A percentile compares a stretch with the other conserved stretches of the same genome.
Conservation (phyloP, 2,329 filamentous ascomycete genomes). For the Colletotrichum filicis region DNA sequence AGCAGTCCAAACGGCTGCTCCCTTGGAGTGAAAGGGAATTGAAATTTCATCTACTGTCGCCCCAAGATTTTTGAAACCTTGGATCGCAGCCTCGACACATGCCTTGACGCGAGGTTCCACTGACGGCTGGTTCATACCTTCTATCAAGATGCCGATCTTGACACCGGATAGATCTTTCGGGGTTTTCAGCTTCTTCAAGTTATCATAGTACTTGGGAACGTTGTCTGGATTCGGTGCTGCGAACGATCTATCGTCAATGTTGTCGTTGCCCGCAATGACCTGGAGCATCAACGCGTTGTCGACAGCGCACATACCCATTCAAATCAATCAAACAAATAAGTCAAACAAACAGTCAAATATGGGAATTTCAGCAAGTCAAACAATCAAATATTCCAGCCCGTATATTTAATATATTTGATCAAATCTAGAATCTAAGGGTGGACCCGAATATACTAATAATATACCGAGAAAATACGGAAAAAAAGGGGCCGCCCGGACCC, state of each 20-base stretch:
- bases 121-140: slow-evolving; percentile 4
- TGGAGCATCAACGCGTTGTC: slow-evolving; percentile 51
- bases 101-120: slow-evolving; percentile 38
- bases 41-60: slow-evolving; percentile 57
- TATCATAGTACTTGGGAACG: slow-evolving; percentile 47
- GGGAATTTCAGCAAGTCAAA: no score
- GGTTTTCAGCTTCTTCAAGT: slow-evolving; percentile 49
- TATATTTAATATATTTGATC: no score
- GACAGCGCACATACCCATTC: no score
- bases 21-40: slow-evolving; percentile 59
- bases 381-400: no score
- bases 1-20: slow-evolving; percentile 60
- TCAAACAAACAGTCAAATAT: no score
- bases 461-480: no score
- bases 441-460: no score
- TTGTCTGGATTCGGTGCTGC: slow-evolving; percentile 49
- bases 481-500: no score
- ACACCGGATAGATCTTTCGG: slow-evolving; percentile 52
- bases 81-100: slow-evolving; percentile 48
- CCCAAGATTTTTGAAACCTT: slow-evolving; percentile 51
- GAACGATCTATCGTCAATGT: slow-evolving; percentile 49
- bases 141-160: slow-evolving; percentile 46
- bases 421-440: no score
- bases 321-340: no score
- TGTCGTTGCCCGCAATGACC: slow-evolving; percentile 56